Evolutionary conservation across 352 stramenopile genomes (phyloP), one percentile per base, ranked within the genome.

Genomic region (Pythium aquatile): DNA sequence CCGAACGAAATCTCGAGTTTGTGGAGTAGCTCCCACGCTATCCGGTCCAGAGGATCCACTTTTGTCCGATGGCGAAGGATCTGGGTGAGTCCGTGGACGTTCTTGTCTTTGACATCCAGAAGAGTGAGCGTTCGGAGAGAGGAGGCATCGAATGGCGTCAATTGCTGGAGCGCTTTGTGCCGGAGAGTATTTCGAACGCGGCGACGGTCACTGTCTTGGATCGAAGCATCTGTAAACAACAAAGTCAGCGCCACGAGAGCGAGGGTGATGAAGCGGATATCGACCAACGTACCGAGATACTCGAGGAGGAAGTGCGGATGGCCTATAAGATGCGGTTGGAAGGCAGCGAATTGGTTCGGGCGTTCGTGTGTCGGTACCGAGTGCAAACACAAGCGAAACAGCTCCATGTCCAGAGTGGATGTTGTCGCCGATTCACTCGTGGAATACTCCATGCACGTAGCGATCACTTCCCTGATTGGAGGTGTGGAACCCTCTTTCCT

Each of bases 1-100:
- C 83, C 83, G 71, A 89, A 80, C 5, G 90, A 40, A 54, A 90
- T 73, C 51, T 93, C 83, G 52, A 90, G 55, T 8, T 54, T 69
- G 16, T 83, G 8, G 33, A 82, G 58, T 40, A 93, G 61, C 9
- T 69, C 68, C 83, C 83, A 93, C 40, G 61, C 29, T 13, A 9
- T n/a, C 3, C 32, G 6, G 32, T 73, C 52, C 14, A 73, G 20
- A 8, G 51, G 48, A 49, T 73, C 63, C 5, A 30, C 6, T 14
- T 57, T 47, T 5, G 65, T 24, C 5, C 53, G 66, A 47, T 66
- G 61, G 26, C 29, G 17, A 9, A 73, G 49, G 11, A 65, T 29
- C 1, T 60, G 26, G 5, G 29, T 17, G 10, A 62, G n/a, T 5
- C 48, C 35, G 5, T 42, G 20, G 2, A 69, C 54, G 20, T 72